Evolutionary conservation across 176 grass and related monocot genomes (phyloP), one percentile per base, ranked within the genome.

Genomic region (Oryza glumipatula): DNA sequence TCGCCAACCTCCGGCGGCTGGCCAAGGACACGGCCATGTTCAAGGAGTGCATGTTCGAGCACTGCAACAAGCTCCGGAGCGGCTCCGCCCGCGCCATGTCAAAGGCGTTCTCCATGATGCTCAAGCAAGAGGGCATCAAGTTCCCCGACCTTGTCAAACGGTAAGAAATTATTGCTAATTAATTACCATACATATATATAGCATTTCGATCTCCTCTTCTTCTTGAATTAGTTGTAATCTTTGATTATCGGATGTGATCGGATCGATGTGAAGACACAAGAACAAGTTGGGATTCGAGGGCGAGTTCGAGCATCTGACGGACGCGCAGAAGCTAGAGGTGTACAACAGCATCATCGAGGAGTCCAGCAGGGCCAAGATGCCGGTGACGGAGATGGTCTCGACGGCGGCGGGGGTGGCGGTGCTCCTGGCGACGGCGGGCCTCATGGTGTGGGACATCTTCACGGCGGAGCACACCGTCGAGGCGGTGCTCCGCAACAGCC

Each of bases 341-440:
- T 64, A 64, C 58, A 64, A 64, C 58, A 64, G 58, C 58, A 64
- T 64, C 13, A 64, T 64, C 58, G 58, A 64, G 7, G 58, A 64
- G n/a, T 64, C 58, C 2, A 19, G 58, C 15, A 0, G 58, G 16
- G 58, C 58, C 15, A 64, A 64, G 0, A 7, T 64, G 36, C 58
- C 58, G 4, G 13, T 2, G 16, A 16, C 0, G 58, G 58, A 64
- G 16, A 64, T 64, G 2, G 58, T 0, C 15, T 6, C 5, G 5
- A 21, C 15, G n/a, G 12, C 58, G n/a, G 1, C 6, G 19, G 58
- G 58, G 16, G 58, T 22, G 12, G 58, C 58, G 6, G 58, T 64
- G n/a, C 58, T 64, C 7, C 9, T 64, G 15, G 58, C 0, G 58
- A 64, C 58, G n/a, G 58, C 58, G n/a, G 58, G 58, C 1, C 1